Conservation (phyloP, 2,329 filamentous ascomycete genomes). For the Phialophora chinensis region DNA sequence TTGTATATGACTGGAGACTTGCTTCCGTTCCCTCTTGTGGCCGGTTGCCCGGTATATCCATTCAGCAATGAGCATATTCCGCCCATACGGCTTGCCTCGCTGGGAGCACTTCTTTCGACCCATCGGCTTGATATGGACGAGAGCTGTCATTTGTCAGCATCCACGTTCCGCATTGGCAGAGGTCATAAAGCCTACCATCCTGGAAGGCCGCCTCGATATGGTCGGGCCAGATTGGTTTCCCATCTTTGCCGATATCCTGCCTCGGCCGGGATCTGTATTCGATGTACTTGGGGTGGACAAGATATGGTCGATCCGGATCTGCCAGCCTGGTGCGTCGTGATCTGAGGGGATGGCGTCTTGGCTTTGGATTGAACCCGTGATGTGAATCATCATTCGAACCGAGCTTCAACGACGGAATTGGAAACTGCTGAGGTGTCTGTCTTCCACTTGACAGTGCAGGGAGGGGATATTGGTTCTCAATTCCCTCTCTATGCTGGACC, state of each 20-base stretch:
- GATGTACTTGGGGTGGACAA: slow-evolving; percentile 47
- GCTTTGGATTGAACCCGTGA: slow-evolving; percentile 19
- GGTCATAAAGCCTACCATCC: slow-evolving; percentile 45
- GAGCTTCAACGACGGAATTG: slow-evolving; percentile 31
- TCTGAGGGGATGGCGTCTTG: slow-evolving; percentile 14
- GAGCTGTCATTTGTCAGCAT: slow-evolving; percentile 45
- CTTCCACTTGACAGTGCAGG: slow-evolving; percentile 4
- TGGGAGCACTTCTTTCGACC: slow-evolving; percentile 61
- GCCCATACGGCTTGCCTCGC: slow-evolving; percentile 61
- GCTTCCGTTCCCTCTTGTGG: slow-evolving; percentile 60
- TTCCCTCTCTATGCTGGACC: slow-evolving; percentile 41
- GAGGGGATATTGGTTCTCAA: slow-evolving; percentile 36
- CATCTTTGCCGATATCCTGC: slow-evolving; percentile 51
- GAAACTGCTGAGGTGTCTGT: slow-evolving; percentile 22
- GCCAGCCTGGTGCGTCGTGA: slow-evolving; percentile 13
- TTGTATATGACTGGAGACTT: slow-evolving; percentile 69
- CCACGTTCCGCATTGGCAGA: slow-evolving; percentile 26
- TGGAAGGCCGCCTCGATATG: slow-evolving; percentile 56
- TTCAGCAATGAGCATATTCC: slow-evolving; percentile 67
- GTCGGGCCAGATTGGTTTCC: slow-evolving; percentile 54
- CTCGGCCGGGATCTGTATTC: slow-evolving; percentile 52
- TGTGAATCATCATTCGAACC: slow-evolving; percentile 37
- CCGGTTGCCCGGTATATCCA: slow-evolving; percentile 63
- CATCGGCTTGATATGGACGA: slow-evolving; percentile 63
- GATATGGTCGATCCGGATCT: slow-evolving; percentile 31